These are phyloP conservation scores for Prunus kanzakura DNA, from an alignment of 306 rosid genomes.

Conservation along the genomic window DNA sequence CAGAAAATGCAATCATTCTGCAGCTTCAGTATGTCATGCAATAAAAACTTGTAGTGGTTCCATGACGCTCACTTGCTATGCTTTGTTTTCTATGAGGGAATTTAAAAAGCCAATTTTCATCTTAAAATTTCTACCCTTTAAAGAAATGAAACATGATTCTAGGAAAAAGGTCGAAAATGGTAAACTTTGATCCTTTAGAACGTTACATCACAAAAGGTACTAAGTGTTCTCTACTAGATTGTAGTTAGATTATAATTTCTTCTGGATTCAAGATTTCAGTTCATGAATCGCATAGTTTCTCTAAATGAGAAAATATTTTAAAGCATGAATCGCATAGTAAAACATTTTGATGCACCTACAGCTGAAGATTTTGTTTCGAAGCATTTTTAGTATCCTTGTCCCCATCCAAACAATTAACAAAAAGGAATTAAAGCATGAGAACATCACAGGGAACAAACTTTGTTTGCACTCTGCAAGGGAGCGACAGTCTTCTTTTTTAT, in stretches of 20 bases:
- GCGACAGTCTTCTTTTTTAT: slow-evolving; percentile 32
- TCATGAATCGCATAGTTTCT: background rate
- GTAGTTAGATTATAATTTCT: background rate
- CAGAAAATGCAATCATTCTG: background rate
- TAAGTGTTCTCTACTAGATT: background rate
- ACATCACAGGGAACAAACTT: slow-evolving; percentile 39
- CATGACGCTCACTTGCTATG: background rate
- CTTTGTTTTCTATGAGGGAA: background rate
- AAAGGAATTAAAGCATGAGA: slow-evolving; percentile 3
- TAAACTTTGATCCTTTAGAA: background rate
- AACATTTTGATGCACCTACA: background rate
- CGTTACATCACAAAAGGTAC: background rate
- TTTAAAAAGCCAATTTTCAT: too few species aligned
- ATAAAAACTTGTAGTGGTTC: slow-evolving; percentile 2
- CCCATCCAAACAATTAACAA: background rate
- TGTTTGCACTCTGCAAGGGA: slow-evolving; percentile 30
- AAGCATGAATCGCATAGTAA: background rate
- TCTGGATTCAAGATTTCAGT: background rate
- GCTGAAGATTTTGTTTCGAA: background rate
- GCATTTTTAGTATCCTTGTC: background rate
- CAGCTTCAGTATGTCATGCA: background rate
- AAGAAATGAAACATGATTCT: background rate
- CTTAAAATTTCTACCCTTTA: background rate
- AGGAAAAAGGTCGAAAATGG: background rate
- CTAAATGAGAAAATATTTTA: background rate